Evolutionary conservation across 1,284 basidiomycete genomes (phyloP).

Genomic region (Volvariella volvacea): DNA sequence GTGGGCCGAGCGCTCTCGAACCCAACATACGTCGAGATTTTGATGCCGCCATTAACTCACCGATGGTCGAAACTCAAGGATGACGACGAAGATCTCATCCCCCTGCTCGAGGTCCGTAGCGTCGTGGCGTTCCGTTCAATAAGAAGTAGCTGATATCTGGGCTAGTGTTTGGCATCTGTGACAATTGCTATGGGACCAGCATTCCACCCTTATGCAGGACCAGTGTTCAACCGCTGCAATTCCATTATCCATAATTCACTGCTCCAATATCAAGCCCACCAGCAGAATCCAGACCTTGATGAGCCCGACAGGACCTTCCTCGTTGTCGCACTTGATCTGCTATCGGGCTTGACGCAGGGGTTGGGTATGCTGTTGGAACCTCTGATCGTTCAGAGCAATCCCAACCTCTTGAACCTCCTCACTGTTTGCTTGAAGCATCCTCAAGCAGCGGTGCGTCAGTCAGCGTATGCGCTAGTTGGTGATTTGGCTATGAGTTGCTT

Average conservation of each 20-base stretch:
- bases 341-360: constrained; percentile 95
- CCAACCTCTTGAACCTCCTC: constrained; percentile 74
- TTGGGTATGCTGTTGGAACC: constrained; percentile 74
- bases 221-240: constrained; percentile 91
- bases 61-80: constrained; percentile 89
- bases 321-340: constrained; percentile 92
- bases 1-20: constrained; percentile 87
- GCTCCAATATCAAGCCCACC: constrained; percentile 75
- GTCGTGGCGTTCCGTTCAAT: neutral
- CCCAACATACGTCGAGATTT: constrained; percentile 83
- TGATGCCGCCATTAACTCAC: constrained; percentile 92
- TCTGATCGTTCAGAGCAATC: constrained; percentile 63
- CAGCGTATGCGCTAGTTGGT: constrained; percentile 94
- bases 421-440: constrained; percentile 89
- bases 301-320: constrained; percentile 95
- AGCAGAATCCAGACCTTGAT: constrained; percentile 82
- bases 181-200: constrained; percentile 94
- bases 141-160: constrained; percentile 7
- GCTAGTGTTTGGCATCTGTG: constrained; percentile 92
- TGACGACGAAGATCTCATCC: constrained; percentile 90
- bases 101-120: constrained; percentile 76
- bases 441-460: constrained; percentile 93
- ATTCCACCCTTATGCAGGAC: constrained; percentile 85
- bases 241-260: constrained; percentile 81
- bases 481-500: constrained; percentile 98